phyloP scores from a whole-genome alignment of 371 early-diverging fungal genomes.

The Choanephora cucurbitarum region DNA sequence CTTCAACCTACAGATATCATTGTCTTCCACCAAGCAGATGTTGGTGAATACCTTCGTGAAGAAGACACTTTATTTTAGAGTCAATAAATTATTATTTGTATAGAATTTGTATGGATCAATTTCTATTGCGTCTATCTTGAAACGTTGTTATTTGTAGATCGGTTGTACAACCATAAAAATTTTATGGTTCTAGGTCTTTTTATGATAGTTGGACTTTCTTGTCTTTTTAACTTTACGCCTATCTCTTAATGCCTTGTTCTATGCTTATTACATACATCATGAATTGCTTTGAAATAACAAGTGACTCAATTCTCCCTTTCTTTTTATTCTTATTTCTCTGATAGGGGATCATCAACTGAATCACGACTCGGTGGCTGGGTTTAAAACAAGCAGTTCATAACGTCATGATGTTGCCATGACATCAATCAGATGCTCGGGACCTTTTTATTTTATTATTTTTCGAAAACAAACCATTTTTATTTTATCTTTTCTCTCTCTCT shows the following conservation, averaged over 20 bases:
- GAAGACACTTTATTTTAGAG: slow-evolving; percentile 87
- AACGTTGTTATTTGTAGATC: background rate
- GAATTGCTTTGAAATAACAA: too few relatives aligned
- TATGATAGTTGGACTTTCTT: too few relatives aligned
- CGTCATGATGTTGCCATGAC: slow-evolving; percentile 29
- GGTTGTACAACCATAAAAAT: background rate
- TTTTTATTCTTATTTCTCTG: too few relatives aligned
- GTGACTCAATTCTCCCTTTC: too few relatives aligned
- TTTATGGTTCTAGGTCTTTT: background rate
- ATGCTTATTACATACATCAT: too few relatives aligned
- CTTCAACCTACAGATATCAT: slow-evolving; percentile 95
- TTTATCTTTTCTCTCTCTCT: background rate
- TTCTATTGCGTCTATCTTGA: too few relatives aligned
- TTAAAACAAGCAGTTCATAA: slow-evolving; percentile 8
- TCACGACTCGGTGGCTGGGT: too few relatives aligned
- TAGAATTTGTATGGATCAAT: too few relatives aligned
- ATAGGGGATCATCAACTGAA: too few relatives aligned
- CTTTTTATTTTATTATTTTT: slow-evolving; percentile 11
- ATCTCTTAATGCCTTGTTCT: too few relatives aligned
- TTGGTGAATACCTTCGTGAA: slow-evolving; percentile 97
- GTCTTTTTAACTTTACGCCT: background rate
- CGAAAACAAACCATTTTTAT: background rate
- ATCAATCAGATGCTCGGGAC: slow-evolving; percentile 20
- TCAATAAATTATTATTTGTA: background rate
- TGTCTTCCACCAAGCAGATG: slow-evolving; percentile 98